phyloP scores from a whole-genome alignment of 1,139 yeast genomes.

The Pichia sp. region DNA sequence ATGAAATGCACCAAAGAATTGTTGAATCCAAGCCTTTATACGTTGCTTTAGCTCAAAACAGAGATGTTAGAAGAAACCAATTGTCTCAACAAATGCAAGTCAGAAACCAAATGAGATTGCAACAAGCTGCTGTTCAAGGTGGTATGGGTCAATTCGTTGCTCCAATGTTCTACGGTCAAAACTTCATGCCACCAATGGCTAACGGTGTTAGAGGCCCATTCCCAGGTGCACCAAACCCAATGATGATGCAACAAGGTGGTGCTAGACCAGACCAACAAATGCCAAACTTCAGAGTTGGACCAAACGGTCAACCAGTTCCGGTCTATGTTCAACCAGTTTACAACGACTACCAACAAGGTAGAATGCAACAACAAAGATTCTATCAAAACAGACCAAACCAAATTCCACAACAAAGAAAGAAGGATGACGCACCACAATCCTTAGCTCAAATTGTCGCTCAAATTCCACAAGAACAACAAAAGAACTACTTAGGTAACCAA shows the following conservation, averaged over 20 bases:
- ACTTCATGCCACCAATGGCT: conserved; percentile 70
- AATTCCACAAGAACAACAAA: conserved; percentile 82
- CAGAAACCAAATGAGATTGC: conserved; percentile 97
- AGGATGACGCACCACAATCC: conserved; percentile 15
- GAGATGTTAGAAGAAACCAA: conserved; percentile 96
- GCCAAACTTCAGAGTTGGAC: conserved; percentile 68
- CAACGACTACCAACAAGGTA: conserved; percentile 44
- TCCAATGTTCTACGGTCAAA: conserved; percentile 83
- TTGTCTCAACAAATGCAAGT: conserved; percentile 98
- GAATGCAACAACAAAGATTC: conserved; percentile 38
- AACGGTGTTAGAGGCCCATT: conserved; percentile 75
- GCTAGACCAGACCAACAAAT: conserved; percentile 60
- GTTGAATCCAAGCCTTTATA: conserved; percentile 93
- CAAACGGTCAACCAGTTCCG: conserved; percentile 75
- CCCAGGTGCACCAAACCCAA: conserved; percentile 82
- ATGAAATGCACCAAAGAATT: conserved; percentile 98
- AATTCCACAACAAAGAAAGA: conserved; percentile 16
- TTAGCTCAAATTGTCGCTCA: conserved; percentile 25
- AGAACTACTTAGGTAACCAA: conserved; percentile 96
- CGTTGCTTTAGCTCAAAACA: conserved; percentile 98
- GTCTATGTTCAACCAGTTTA: conserved; percentile 79
- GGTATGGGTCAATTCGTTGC: conserved; percentile 95
- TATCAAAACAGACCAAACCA: conserved; percentile 31
- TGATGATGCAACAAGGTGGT: conserved; percentile 55
- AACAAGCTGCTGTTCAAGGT: conserved; percentile 78